Conservation (phyloP, 2,329 filamentous ascomycete species). For the Aspergillus persii region DNA sequence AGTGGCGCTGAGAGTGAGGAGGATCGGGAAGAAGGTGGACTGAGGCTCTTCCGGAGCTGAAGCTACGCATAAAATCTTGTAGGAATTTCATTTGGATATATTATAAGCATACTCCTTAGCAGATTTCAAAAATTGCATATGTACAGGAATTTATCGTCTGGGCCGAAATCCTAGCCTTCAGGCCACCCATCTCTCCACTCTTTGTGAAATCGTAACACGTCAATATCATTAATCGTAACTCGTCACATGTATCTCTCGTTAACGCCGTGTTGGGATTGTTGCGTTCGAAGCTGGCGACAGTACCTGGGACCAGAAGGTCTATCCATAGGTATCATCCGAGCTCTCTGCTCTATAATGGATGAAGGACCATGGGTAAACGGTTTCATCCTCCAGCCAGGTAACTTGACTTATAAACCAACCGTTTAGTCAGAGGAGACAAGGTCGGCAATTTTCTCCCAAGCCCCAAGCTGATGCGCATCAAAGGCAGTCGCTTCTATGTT, state of each 20-base stretch:
- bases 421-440: not conserved
- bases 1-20: slow-evolving; percentile 27
- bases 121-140: not conserved
- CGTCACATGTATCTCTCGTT: not conserved
- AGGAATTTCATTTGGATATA: not conserved
- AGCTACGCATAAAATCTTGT: not conserved
- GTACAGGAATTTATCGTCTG: not conserved
- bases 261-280: not conserved
- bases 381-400: slow-evolving; percentile 1
- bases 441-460: not conserved
- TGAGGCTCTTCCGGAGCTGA: slow-evolving; percentile 34
- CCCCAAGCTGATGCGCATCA: not conserved
- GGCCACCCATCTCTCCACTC: not conserved
- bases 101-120: not conserved
- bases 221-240: not conserved
- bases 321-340: not conserved
- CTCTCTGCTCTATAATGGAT: not conserved
- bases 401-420: not conserved
- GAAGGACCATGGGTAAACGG: not conserved
- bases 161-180: not conserved
- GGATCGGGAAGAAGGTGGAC: slow-evolving; percentile 32
- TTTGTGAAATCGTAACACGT: not conserved
- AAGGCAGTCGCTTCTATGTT: not conserved
- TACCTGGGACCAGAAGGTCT: not conserved
- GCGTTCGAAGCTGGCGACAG: not conserved